Conservation (phyloP, 2,329 filamentous ascomycete genomes). For the Ceratocystis cacaofunesta region DNA sequence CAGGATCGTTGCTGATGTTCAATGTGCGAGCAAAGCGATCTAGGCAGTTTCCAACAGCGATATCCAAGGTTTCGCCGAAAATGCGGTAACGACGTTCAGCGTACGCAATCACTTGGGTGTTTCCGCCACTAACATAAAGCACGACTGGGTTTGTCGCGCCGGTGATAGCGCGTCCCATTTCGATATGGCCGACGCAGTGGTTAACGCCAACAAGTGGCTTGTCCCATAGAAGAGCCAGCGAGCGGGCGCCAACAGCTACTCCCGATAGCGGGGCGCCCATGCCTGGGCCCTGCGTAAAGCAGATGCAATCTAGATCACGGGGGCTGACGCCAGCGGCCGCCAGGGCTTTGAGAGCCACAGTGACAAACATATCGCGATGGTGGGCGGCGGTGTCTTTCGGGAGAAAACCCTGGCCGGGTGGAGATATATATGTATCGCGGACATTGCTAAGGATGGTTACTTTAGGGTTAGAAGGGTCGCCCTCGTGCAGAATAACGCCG, state of each 20-base stretch:
- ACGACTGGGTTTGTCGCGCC: conserved; percentile 84
- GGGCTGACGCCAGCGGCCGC: conserved; percentile 47
- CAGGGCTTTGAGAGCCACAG: conserved; percentile 66
- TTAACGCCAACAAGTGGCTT: conserved; percentile 90
- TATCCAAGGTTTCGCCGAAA: conserved; percentile 94
- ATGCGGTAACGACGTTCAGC: conserved; percentile 89
- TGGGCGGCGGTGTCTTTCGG: conserved; percentile 92
- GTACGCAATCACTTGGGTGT: conserved; percentile 96
- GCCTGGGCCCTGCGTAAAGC: conserved; percentile 87
- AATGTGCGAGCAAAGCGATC: conserved; percentile 90
- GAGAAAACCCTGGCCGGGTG: conserved; percentile 84
- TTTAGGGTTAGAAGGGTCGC: conserved; percentile 37
- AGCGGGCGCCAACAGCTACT: conserved; percentile 73
- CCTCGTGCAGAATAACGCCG: conserved; percentile 71
- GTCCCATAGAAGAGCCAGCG: conserved; percentile 67
- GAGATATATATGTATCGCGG: conserved; percentile 82
- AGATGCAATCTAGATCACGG: conserved; percentile 71
- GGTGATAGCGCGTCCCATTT: conserved; percentile 93
- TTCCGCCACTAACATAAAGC: conserved; percentile 87
- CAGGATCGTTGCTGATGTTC: conserved; percentile 85
- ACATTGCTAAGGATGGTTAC: conserved; percentile 69
- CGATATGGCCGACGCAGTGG: conserved; percentile 96
- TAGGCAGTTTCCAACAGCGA: conserved; percentile 92
- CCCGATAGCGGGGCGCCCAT: conserved; percentile 89
- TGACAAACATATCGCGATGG: conserved; percentile 73